A percentile compares a stretch with the other conserved stretches of the same genome.
Conservation (phyloP, 2,329 filamentous ascomycete genomes). For the Clarireedia homoeocarpa region DNA sequence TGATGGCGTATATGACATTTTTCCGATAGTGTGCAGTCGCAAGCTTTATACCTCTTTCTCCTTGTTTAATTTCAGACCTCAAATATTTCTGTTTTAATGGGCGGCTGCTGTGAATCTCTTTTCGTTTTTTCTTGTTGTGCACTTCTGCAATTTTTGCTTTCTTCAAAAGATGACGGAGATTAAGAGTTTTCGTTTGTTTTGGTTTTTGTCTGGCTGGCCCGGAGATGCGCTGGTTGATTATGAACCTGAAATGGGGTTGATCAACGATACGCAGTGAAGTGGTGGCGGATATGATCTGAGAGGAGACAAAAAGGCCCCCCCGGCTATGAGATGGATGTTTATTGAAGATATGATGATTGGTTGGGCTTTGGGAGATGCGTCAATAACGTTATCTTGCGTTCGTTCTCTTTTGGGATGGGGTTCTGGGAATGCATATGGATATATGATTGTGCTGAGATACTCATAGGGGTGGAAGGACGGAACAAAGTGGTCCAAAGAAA, state of each 20-base stretch:
- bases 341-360: constrained; percentile 9
- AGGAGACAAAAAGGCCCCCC: neutral
- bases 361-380: neutral
- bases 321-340: constrained; percentile 1
- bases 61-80: neutral
- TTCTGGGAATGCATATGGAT: constrained; percentile 8
- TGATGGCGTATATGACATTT: constrained; percentile 9
- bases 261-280: neutral
- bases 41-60: constrained; percentile 10
- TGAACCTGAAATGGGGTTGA: no score
- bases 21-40: neutral
- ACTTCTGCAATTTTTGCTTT: neutral
- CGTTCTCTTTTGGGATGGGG: neutral
- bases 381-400: neutral
- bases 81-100: constrained; percentile 9
- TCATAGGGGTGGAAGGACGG: neutral
- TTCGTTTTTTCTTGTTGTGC: neutral
- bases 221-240: neutral
- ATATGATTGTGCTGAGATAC: constrained; percentile 3
- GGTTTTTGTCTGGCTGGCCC: constrained; percentile 8
- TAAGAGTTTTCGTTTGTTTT: neutral
- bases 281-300: constrained; percentile 1
- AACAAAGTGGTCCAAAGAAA: neutral
- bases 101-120: constrained; percentile 1
- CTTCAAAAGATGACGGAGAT: constrained; percentile 4